Conservation (phyloP, 768 basidiomycete genomes). For the Termitomyces sp. region DNA sequence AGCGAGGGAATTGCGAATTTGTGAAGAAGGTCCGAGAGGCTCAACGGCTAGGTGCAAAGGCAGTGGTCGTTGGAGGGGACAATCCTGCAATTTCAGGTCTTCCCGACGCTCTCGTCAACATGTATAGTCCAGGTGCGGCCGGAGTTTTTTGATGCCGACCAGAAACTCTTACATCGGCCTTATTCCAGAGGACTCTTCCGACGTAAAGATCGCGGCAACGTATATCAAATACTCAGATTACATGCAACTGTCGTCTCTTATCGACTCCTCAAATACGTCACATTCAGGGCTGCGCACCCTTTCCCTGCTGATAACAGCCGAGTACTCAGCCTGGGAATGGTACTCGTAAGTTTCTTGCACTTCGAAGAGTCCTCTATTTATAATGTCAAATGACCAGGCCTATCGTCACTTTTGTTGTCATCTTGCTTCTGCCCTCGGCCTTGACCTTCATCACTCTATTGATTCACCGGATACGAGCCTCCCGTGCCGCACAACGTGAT, state of each 20-base stretch:
- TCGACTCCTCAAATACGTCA: conserved; percentile 69
- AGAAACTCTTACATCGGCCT: background rate
- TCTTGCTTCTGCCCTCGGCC: conserved; percentile 84
- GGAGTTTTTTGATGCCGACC: background rate
- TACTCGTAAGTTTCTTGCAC: conserved; percentile 59
- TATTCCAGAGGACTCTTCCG: conserved; percentile 70
- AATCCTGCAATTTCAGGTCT: conserved; percentile 57
- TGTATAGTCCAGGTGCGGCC: conserved; percentile 82
- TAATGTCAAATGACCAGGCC: conserved; percentile 40
- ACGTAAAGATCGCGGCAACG: conserved; percentile 78
- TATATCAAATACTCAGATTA: conserved; percentile 89
- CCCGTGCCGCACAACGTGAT: conserved; percentile 77
- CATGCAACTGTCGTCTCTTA: conserved; percentile 58
- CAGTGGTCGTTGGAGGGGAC: conserved; percentile 89
- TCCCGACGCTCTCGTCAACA: conserved; percentile 77
- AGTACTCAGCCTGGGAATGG: conserved; percentile 88
- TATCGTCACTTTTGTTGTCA: conserved; percentile 80
- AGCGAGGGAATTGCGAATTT: conserved; percentile 88
- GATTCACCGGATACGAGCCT: conserved; percentile 81
- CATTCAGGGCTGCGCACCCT: conserved; percentile 74
- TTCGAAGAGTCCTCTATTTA: background rate
- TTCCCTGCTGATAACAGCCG: conserved; percentile 70
- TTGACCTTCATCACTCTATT: conserved; percentile 87
- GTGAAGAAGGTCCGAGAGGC: conserved; percentile 81
- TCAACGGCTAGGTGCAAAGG: conserved; percentile 71